These are phyloP conservation scores for Geotrichum cucujoidarum DNA, from an alignment of 1,139 yeast genomes.

Conservation along the genomic window DNA sequence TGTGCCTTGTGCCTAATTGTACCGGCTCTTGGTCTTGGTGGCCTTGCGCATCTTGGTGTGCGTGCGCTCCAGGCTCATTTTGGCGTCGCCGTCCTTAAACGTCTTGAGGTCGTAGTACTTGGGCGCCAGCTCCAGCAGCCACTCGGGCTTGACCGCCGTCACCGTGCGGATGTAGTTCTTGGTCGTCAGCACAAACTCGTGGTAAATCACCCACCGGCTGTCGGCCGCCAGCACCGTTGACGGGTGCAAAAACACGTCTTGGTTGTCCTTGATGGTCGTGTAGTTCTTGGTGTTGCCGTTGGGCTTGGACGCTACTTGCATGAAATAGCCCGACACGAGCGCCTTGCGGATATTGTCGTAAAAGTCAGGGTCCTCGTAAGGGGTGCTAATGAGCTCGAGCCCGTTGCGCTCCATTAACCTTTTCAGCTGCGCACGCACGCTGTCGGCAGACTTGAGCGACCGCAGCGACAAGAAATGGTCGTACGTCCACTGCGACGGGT, in stretches of 20 bases:
- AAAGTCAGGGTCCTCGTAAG: slow-evolving; percentile 55
- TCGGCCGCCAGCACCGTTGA: slow-evolving; percentile 82
- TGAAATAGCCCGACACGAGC: slow-evolving; percentile 86
- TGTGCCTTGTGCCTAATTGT: slow-evolving; percentile 6
- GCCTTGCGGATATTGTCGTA: slow-evolving; percentile 82
- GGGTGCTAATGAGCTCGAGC: slow-evolving; percentile 65
- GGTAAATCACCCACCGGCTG: slow-evolving; percentile 89
- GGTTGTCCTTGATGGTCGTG: slow-evolving; percentile 89
- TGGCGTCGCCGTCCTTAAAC: slow-evolving; percentile 79
- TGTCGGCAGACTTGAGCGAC: slow-evolving; percentile 76
- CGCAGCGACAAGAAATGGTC: slow-evolving; percentile 82
- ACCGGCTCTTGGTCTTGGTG: slow-evolving; percentile 3
- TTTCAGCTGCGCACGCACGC: slow-evolving; percentile 75
- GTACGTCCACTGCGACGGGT: slow-evolving; percentile 67
- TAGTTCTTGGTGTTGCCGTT: slow-evolving; percentile 64
- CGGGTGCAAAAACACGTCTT: slow-evolving; percentile 91
- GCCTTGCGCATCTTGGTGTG: slow-evolving; percentile 31
- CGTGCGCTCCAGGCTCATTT: slow-evolving; percentile 69
- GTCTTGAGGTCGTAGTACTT: slow-evolving; percentile 71
- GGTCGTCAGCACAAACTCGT: slow-evolving; percentile 90
- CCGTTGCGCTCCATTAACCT: slow-evolving; percentile 81
- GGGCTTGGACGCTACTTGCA: slow-evolving; percentile 74
- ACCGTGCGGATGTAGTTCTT: slow-evolving; percentile 93
- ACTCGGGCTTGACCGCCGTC: slow-evolving; percentile 85
- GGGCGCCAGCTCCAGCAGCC: slow-evolving; percentile 86